Percentiles rank a stretch among this genome's conserved stretches.
phyloP scores from a whole-genome alignment of 805 yeast species.

The Dipodascopsis uninucleata region DNA sequence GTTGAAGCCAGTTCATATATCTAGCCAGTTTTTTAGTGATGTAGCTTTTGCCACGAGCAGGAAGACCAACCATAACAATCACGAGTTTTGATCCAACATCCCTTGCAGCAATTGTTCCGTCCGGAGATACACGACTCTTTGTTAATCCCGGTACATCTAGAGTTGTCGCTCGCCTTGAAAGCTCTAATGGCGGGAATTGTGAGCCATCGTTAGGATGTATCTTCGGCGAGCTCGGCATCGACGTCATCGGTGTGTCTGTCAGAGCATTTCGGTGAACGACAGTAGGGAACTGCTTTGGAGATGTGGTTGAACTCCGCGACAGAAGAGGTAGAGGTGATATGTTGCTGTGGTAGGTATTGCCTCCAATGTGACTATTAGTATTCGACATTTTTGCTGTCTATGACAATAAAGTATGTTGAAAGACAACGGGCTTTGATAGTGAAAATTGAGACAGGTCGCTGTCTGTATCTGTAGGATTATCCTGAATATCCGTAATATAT shows the following conservation, averaged over 20 bases:
- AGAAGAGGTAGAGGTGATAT: conserved; percentile 6
- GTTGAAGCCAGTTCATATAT: conserved; percentile 90
- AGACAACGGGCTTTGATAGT: no score
- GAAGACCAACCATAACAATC: conserved; percentile 92
- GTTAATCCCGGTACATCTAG: conserved; percentile 92
- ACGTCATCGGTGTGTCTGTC: conserved; percentile 25
- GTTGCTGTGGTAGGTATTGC: no score
- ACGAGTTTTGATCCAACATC: conserved; percentile 83
- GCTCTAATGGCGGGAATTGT: conserved; percentile 20
- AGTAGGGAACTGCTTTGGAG: conserved; percentile 18
- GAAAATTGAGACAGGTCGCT: no score
- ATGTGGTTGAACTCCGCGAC: conserved; percentile 10
- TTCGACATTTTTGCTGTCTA: no score
- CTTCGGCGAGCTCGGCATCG: conserved; percentile 23
- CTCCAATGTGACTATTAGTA: no score
- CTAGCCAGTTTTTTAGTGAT: conserved; percentile 87
- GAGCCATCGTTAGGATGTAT: conserved; percentile 9
- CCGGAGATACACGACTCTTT: conserved; percentile 67
- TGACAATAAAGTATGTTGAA: no score
- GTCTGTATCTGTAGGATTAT: no score
- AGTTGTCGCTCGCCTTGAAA: conserved; percentile 63
- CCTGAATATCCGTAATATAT: no score
- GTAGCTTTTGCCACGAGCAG: conserved; percentile 93
- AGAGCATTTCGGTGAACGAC: conserved; percentile 15
- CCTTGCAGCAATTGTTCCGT: conserved; percentile 36